phyloP scores from a whole-genome alignment of 805 yeast species.

The Schizosaccharomyces osmophilus region DNA sequence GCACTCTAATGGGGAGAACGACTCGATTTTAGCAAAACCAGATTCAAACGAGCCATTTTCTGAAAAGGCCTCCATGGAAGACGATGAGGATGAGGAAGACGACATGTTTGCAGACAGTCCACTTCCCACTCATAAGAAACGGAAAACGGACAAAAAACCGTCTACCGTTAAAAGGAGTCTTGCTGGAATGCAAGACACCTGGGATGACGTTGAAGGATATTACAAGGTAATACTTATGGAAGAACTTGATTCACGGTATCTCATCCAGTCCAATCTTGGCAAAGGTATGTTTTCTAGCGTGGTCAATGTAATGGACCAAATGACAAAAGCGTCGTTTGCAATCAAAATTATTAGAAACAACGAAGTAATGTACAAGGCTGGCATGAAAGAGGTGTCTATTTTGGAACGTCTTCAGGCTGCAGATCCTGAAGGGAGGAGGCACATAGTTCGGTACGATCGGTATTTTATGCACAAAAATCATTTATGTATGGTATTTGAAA shows the following conservation, averaged over 20 bases:
- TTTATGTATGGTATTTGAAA: conserved; percentile 64
- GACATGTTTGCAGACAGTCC: conserved; percentile 7
- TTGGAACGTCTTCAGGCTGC: conserved; percentile 43
- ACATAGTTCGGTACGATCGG: conserved; percentile 44
- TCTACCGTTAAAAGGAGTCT: conserved; percentile 3
- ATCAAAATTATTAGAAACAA: conserved; percentile 41
- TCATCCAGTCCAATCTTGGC: conserved; percentile 13
- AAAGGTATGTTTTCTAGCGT: conserved; percentile 16
- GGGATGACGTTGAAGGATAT: conserved; percentile 17
- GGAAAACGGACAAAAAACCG: conserved; percentile 1
- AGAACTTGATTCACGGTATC: conserved; percentile 12
- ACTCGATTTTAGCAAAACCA: too few species aligned
- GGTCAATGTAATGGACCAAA: conserved; percentile 12
- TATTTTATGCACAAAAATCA: conserved; percentile 68
- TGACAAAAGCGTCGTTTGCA: conserved; percentile 17
- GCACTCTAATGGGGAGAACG: too few species aligned
- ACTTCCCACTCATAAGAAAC: conserved; percentile 3
- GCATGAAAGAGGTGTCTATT: conserved; percentile 54
- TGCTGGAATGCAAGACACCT: conserved; percentile 7
- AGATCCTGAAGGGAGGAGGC: conserved; percentile 33
- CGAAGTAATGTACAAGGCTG: conserved; percentile 40
- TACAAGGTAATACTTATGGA: conserved; percentile 15
- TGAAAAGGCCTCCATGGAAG: conserved; percentile 6
- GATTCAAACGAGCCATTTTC: neutral
- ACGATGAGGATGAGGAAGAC: conserved; percentile 11